These are phyloP conservation scores for Fusarium verrucosum DNA, from an alignment of 2,329 filamentous ascomycete genomes.

Conservation along the genomic window DNA sequence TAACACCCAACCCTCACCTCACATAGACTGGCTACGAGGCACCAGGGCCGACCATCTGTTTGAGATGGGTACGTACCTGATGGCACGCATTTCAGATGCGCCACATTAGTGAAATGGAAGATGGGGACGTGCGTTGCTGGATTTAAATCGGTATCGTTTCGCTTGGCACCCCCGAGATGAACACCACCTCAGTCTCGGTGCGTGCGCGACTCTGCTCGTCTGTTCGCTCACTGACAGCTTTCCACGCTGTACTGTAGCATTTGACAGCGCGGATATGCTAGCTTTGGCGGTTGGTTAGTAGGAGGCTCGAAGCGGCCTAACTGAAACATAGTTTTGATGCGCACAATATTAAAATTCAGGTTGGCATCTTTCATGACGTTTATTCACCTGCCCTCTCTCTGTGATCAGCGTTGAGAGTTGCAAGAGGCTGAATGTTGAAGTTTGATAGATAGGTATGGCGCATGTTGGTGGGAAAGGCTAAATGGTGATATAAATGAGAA, in stretches of 20 bases:
- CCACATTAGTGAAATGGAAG: constrained; percentile 21
- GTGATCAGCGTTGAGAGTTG: constrained; percentile 6
- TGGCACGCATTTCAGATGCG: constrained; percentile 27
- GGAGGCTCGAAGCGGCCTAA: neutral
- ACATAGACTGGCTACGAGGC: constrained; percentile 1
- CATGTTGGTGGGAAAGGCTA: neutral
- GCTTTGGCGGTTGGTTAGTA: neutral
- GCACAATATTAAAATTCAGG: neutral
- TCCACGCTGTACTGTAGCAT: neutral
- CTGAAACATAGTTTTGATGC: constrained; percentile 1
- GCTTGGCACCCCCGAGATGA: constrained; percentile 37
- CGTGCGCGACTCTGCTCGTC: constrained; percentile 33
- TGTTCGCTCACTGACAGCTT: neutral
- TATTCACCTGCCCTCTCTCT: neutral
- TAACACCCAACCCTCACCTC: constrained; percentile 17
- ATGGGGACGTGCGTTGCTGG: constrained; percentile 33
- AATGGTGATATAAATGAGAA: neutral
- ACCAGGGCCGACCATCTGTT: neutral
- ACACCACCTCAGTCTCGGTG: constrained; percentile 23
- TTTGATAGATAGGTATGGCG: neutral
- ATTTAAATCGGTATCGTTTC: constrained; percentile 38
- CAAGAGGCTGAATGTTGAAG: constrained; percentile 2
- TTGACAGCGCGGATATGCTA: neutral
- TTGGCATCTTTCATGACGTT: constrained; percentile 11
- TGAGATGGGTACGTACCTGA: constrained; percentile 26